phyloP scores from a whole-genome alignment of 2,329 filamentous ascomycete genomes.

The Hirsutella minnesotensis region DNA sequence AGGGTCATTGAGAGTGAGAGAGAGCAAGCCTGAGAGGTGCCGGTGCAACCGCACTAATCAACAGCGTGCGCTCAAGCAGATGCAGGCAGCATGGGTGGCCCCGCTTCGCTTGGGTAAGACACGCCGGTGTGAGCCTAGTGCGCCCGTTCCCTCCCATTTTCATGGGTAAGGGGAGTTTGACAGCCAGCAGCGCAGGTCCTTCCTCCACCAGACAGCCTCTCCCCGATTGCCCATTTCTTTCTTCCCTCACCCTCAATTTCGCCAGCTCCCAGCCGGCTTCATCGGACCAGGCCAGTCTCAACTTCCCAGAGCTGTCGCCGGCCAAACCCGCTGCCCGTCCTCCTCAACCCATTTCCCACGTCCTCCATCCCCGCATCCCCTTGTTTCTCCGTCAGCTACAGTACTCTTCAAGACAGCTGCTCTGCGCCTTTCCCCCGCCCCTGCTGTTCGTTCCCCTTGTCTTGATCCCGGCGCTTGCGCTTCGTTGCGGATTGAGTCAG shows the following conservation, averaged over 20 bases:
- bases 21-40: conserved; percentile 1
- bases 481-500: neutral
- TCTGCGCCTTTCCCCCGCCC: neutral
- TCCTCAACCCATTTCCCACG: neutral
- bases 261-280: conserved; percentile 18
- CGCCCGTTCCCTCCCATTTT: conserved; percentile 25
- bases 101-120: conserved; percentile 10
- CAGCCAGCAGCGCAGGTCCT: conserved; percentile 25
- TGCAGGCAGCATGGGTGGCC: conserved; percentile 12
- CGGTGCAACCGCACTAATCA: conserved; percentile 5
- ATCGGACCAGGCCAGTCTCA: conserved; percentile 12
- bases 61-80: neutral
- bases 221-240: conserved; percentile 23
- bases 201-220: conserved; percentile 26
- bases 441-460: neutral
- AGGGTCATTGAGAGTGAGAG: neutral
- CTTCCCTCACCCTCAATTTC: conserved; percentile 18
- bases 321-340: neutral
- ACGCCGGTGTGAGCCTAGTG: conserved; percentile 17
- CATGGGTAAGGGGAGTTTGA: conserved; percentile 32
- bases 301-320: neutral
- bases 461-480: neutral
- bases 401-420: neutral
- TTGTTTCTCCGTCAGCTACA: neutral
- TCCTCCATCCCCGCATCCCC: neutral